Percentiles rank a stretch among this genome's conserved stretches.
Evolutionary conservation across 768 basidiomycete genomes (phyloP).

Genomic region (Leccinum disarticulatum): DNA sequence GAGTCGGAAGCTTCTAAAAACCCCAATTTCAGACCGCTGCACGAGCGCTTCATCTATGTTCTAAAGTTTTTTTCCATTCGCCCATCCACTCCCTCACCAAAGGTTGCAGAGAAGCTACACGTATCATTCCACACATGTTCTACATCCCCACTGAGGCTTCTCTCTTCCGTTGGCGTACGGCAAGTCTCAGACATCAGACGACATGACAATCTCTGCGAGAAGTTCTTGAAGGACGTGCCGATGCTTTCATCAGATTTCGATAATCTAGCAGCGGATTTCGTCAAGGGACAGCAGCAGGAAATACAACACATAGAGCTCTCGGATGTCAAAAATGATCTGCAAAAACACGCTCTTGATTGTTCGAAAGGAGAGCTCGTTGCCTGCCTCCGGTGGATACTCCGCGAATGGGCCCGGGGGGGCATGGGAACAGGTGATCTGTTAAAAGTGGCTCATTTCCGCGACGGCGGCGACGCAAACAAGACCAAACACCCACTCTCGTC

Average conservation of each 20-base stretch:
- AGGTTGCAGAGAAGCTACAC: neutral
- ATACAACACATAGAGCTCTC: neutral
- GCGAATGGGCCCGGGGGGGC: no score
- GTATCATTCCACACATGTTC: neutral
- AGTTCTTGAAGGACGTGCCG: conserved; percentile 61
- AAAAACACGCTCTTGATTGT: neutral
- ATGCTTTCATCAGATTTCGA: conserved; percentile 58
- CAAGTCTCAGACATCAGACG: neutral
- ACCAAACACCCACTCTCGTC: conserved; percentile 55
- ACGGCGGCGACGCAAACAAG: conserved; percentile 32
- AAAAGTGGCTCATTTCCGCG: conserved; percentile 41
- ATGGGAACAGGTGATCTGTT: neutral
- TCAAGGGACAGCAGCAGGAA: conserved; percentile 16
- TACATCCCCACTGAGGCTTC: neutral
- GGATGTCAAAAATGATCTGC: conserved; percentile 1
- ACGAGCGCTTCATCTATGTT: neutral
- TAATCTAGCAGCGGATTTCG: conserved; percentile 51
- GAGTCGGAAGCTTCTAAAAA: no score
- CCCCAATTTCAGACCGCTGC: neutral
- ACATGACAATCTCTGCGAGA: neutral
- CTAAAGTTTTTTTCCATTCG: neutral
- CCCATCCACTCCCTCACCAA: neutral
- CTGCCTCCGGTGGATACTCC: conserved; percentile 6
- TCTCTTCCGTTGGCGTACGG: neutral
- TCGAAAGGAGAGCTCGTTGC: conserved; percentile 5